phyloP scores from a whole-genome alignment of 345 rosid species.

The Eucalyptus cloeziana region DNA sequence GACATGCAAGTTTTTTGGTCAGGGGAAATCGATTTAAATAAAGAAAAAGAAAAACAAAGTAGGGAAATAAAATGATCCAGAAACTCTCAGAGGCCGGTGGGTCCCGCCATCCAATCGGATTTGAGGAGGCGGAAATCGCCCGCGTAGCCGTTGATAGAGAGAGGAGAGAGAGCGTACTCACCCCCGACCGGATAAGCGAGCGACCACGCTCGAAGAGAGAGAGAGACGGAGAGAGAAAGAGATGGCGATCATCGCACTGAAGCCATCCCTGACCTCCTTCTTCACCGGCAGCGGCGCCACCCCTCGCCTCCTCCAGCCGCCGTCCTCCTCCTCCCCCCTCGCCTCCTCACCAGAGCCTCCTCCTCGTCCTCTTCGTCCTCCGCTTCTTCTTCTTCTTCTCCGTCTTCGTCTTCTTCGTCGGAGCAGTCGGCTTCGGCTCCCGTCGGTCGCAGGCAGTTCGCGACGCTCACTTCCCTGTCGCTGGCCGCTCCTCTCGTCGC shows the following conservation, averaged over 20 bases:
- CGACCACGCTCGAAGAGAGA: not conserved
- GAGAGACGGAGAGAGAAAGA: not conserved
- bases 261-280: constrained; percentile 16
- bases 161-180: not conserved
- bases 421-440: not conserved
- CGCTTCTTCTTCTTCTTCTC: not conserved
- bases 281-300: not conserved
- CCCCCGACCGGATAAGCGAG: constrained; percentile 18
- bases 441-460: not conserved
- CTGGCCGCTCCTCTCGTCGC: not conserved
- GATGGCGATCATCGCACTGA: constrained; percentile 9
- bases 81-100: not conserved
- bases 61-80: not conserved
- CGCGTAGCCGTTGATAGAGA: constrained; percentile 19
- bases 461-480: not conserved
- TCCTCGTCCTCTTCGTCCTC: not conserved
- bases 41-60: not conserved
- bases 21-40: not conserved
- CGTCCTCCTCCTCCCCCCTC: not conserved
- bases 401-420: not conserved
- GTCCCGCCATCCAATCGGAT: not conserved
- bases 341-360: not conserved
- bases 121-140: constrained; percentile 9
- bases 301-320: not conserved
- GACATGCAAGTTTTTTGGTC: no score